phyloP scores from a whole-genome alignment of 164 flowering plant genomes.

The Tetracentron sinense region DNA sequence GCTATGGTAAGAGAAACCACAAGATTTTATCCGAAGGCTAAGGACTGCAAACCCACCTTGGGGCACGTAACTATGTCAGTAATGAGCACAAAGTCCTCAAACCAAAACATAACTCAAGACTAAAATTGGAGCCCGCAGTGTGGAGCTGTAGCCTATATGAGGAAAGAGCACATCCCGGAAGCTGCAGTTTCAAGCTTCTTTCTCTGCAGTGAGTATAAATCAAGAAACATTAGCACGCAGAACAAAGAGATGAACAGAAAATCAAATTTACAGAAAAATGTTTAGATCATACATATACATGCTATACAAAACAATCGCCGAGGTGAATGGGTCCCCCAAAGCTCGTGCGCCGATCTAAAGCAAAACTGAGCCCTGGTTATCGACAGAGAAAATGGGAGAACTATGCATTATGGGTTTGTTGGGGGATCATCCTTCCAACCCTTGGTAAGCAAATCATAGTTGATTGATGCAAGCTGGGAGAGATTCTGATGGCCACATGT shows the following conservation, averaged over 20 bases:
- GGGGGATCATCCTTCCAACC: slow-evolving; percentile 80
- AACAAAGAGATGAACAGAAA: not conserved
- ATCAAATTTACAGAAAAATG: too few species aligned
- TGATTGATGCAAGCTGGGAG: slow-evolving; percentile 96
- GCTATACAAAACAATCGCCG: slow-evolving; percentile 35
- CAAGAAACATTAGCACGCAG: not conserved
- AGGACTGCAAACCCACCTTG: slow-evolving; percentile 9
- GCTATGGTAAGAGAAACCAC: slow-evolving; percentile 12
- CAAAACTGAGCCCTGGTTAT: slow-evolving; percentile 3
- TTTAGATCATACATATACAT: slow-evolving; percentile 65
- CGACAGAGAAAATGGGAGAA: not conserved
- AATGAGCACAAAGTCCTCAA: slow-evolving; percentile 24
- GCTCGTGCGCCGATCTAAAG: slow-evolving; percentile 5
- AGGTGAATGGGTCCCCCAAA: slow-evolving; percentile 6
- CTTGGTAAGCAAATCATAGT: slow-evolving; percentile 85
- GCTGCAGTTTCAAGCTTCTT: slow-evolving; percentile 26
- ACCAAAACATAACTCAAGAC: slow-evolving; percentile 17
- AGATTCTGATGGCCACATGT: slow-evolving; percentile 56
- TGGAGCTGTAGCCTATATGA: slow-evolving; percentile 14
- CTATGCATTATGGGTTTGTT: slow-evolving; percentile 35
- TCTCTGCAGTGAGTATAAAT: slow-evolving; percentile 31
- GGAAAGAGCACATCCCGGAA: slow-evolving; percentile 30
- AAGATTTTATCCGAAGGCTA: slow-evolving; percentile 17
- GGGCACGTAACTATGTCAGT: slow-evolving; percentile 3
- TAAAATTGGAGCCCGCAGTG: slow-evolving; percentile 19